Percentiles rank a stretch among this genome's conserved stretches.
Evolutionary conservation across 352 stramenopile genomes (phyloP).

Genomic region (Stramenopiles sp.): DNA sequence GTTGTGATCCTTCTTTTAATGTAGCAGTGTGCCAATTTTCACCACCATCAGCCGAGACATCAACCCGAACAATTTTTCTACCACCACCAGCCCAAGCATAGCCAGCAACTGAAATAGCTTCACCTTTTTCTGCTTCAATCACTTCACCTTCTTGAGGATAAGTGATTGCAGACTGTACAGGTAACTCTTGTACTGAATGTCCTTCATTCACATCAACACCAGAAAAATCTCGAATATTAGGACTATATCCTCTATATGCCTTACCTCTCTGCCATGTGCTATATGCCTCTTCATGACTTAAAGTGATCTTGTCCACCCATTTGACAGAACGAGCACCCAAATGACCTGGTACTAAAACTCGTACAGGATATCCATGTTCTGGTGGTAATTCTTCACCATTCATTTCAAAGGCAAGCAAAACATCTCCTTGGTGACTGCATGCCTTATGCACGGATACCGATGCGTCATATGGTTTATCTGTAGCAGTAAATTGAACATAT

Average conservation of each 20-base stretch:
- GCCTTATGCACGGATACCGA: slow-evolving; percentile 68
- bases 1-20: slow-evolving; percentile 26
- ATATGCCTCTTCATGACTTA: slow-evolving; percentile 31
- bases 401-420: slow-evolving; percentile 41
- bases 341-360: slow-evolving; percentile 54
- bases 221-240: too few relatives aligned
- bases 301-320: slow-evolving; percentile 59
- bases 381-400: slow-evolving; percentile 41
- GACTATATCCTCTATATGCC: slow-evolving; percentile 48
- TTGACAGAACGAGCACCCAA: slow-evolving; percentile 81
- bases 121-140: slow-evolving; percentile 8
- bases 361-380: slow-evolving; percentile 80
- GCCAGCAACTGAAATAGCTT: slow-evolving; percentile 43
- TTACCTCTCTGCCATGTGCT: slow-evolving; percentile 50
- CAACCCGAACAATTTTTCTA: slow-evolving; percentile 68
- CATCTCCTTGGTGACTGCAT: slow-evolving; percentile 57
- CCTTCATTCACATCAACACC: too few relatives aligned
- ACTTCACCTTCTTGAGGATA: slow-evolving; percentile 20
- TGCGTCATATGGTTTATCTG: slow-evolving; percentile 34
- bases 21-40: slow-evolving; percentile 52
- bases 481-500: slow-evolving; percentile 21
- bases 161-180: slow-evolving; percentile 47
- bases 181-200: slow-evolving; percentile 54
- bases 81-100: slow-evolving; percentile 70
- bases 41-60: slow-evolving; percentile 63